Percentiles rank a stretch among this genome's conserved stretches.
Evolutionary conservation across 2,329 filamentous ascomycete genomes (phyloP).

Genomic region (Sporothrix dimorphospora): DNA sequence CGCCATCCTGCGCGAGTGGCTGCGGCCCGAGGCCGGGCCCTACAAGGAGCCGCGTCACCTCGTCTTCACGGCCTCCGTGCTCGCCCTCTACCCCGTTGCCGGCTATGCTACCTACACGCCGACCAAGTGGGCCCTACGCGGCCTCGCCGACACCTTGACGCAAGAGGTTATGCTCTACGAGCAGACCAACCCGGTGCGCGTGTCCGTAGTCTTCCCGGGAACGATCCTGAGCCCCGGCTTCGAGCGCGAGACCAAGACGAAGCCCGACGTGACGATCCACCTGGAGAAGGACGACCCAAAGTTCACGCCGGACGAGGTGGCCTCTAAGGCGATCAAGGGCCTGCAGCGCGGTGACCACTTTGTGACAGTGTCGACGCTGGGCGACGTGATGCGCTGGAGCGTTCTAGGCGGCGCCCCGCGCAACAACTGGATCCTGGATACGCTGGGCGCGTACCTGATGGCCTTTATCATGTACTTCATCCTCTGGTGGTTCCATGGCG

Average conservation of each 20-base stretch:
- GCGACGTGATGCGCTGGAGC: slow-evolving; percentile 69
- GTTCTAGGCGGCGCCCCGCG: slow-evolving; percentile 58
- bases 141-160: slow-evolving; percentile 78
- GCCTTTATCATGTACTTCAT: slow-evolving; percentile 62
- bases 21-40: slow-evolving; percentile 53
- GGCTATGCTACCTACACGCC: slow-evolving; percentile 87
- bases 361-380: slow-evolving; percentile 75
- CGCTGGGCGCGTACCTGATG: slow-evolving; percentile 57
- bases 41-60: slow-evolving; percentile 69
- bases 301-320: slow-evolving; percentile 79
- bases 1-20: slow-evolving; percentile 75
- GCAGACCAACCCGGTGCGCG: slow-evolving; percentile 61
- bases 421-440: slow-evolving; percentile 65
- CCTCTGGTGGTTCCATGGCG: slow-evolving; percentile 58
- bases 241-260: slow-evolving; percentile 73
- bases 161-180: slow-evolving; percentile 89
- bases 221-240: slow-evolving; percentile 79
- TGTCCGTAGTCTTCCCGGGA: slow-evolving; percentile 83
- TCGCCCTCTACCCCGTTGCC: slow-evolving; percentile 74
- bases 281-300: slow-evolving; percentile 82
- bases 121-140: slow-evolving; percentile 81
- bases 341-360: slow-evolving; percentile 81
- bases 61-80: slow-evolving; percentile 80
- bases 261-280: slow-evolving; percentile 77
- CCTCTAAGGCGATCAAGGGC: slow-evolving; percentile 67